phyloP scores from a whole-genome alignment of 352 stramenopile species.

The Globisporangium orthogonon region DNA sequence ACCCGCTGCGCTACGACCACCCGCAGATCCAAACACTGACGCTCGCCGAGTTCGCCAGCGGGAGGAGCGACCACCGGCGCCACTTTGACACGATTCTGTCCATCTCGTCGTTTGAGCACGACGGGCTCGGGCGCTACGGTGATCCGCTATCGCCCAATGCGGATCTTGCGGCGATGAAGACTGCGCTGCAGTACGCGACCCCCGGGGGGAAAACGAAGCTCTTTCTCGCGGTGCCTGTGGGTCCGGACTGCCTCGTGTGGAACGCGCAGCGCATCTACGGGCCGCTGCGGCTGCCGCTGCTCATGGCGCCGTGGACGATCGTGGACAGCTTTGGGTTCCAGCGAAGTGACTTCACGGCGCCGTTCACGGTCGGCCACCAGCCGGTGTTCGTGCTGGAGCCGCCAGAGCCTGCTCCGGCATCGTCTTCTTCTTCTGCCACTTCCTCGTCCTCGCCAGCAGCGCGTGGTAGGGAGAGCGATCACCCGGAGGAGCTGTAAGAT shows the following conservation, averaged over 20 bases:
- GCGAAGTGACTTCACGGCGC: constrained; percentile 26
- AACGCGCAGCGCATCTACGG: constrained; percentile 58
- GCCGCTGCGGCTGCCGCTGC: constrained; percentile 31
- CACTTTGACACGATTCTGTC: constrained; percentile 28
- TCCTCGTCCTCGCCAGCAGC: background rate
- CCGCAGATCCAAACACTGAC: constrained; percentile 26
- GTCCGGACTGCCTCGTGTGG: constrained; percentile 41
- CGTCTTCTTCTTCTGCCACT: background rate
- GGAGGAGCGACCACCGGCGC: background rate
- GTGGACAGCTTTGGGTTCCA: constrained; percentile 25
- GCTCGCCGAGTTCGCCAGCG: constrained; percentile 19
- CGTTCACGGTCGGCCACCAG: constrained; percentile 23
- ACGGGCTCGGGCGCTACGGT: constrained; percentile 64
- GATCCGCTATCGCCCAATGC: constrained; percentile 49
- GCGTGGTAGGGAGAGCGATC: background rate
- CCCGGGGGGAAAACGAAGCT: constrained; percentile 15
- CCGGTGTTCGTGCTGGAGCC: constrained; percentile 30
- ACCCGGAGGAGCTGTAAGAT: background rate
- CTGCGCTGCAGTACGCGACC: constrained; percentile 18
- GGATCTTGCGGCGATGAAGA: constrained; percentile 47
- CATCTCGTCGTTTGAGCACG: constrained; percentile 53
- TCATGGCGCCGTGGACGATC: constrained; percentile 33
- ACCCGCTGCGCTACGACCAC: constrained; percentile 26
- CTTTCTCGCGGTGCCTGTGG: constrained; percentile 41
- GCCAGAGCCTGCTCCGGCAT: background rate